These are phyloP conservation scores for Colletotrichum viniferum DNA, from an alignment of 2,329 filamentous ascomycete genomes.

Conservation along the genomic window DNA sequence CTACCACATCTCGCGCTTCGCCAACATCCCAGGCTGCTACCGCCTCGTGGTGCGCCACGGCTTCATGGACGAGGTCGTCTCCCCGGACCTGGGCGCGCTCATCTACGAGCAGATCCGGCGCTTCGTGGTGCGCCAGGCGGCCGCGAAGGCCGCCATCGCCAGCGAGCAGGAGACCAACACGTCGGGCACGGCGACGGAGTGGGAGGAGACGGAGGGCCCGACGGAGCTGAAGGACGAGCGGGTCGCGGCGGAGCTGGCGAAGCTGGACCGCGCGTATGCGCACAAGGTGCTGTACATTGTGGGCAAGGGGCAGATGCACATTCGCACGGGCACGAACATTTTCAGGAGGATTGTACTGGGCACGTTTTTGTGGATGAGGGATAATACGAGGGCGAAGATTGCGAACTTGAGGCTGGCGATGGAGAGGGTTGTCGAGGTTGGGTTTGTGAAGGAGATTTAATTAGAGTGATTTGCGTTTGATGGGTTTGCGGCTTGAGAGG, in stretches of 20 bases:
- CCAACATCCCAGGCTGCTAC: conserved; percentile 66
- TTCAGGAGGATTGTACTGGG: conserved; percentile 52
- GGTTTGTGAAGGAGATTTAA: conserved; percentile 70
- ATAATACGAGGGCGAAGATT: conserved; percentile 70
- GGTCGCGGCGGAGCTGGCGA: conserved; percentile 43
- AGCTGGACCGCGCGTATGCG: conserved; percentile 46
- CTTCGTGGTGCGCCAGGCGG: conserved; percentile 45
- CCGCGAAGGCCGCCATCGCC: conserved; percentile 21
- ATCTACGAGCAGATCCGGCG: conserved; percentile 63
- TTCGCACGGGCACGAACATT: conserved; percentile 44
- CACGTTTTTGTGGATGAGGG: conserved; percentile 67
- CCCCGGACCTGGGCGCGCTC: conserved; percentile 63
- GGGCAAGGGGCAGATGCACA: conserved; percentile 66
- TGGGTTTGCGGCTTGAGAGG: neutral
- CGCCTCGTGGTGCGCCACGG: conserved; percentile 73
- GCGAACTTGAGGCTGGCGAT: conserved; percentile 63
- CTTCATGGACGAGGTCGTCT: conserved; percentile 74
- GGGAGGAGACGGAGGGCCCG: conserved; percentile 4
- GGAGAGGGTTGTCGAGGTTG: conserved; percentile 69
- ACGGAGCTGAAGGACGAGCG: conserved; percentile 27
- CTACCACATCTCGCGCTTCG: conserved; percentile 48
- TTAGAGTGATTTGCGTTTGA: neutral
- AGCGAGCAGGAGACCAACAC: conserved; percentile 10
- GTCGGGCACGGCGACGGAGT: neutral
- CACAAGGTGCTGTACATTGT: conserved; percentile 60